Percentiles rank a stretch among this genome's conserved stretches.
Conservation (phyloP, 345 rosid genomes). For the Dimocarpus longan region DNA sequence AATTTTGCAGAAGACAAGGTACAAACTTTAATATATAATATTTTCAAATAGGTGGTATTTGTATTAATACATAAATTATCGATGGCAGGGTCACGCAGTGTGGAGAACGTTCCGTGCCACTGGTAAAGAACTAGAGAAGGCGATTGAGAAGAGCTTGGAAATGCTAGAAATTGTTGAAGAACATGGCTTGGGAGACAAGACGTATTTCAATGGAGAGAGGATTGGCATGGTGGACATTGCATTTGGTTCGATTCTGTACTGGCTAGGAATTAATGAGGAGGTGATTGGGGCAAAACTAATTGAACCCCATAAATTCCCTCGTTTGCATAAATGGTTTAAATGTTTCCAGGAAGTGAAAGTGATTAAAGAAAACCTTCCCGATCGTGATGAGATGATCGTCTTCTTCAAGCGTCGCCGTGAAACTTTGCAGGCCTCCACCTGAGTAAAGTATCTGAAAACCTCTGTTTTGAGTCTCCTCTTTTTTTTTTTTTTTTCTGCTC, state of each 20-base stretch:
- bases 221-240: slow-evolving; percentile 28
- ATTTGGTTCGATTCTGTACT: slow-evolving; percentile 17
- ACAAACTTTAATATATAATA: background rate
- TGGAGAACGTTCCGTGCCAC: slow-evolving; percentile 14
- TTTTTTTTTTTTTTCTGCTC: too few species aligned
- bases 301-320: slow-evolving; percentile 21
- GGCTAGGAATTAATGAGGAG: slow-evolving; percentile 19
- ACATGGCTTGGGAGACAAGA: slow-evolving; percentile 16
- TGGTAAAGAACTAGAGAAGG: slow-evolving; percentile 22
- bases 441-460: too few species aligned
- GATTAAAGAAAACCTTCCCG: slow-evolving; percentile 25
- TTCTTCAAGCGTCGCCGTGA: background rate
- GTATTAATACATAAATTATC: background rate
- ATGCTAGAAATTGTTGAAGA: slow-evolving; percentile 21
- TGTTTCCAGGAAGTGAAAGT: slow-evolving; percentile 8
- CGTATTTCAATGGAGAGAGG: slow-evolving; percentile 22
- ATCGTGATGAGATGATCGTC: background rate
- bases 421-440: background rate
- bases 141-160: slow-evolving; percentile 11
- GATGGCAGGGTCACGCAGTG: background rate
- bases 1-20: slow-evolving; percentile 39
- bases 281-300: background rate
- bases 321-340: slow-evolving; percentile 15
- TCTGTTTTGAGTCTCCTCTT: background rate
- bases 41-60: too few species aligned